Evolutionary conservation across 768 basidiomycete species (phyloP).

Genomic region (Collybia sp.): DNA sequence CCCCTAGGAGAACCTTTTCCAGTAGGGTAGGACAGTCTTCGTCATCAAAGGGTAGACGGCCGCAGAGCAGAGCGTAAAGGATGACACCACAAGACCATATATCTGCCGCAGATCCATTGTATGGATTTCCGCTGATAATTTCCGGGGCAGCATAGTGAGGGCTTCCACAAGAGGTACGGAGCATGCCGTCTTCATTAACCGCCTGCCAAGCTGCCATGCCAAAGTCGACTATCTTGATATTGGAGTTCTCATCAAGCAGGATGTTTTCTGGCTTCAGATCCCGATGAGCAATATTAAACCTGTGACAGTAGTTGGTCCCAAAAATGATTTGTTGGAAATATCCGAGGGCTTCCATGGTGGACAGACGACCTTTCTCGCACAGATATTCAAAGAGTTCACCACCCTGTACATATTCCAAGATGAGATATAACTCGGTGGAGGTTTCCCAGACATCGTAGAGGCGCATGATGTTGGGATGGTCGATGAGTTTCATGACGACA

Average conservation of each 20-base stretch:
- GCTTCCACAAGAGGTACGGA: slow-evolving; percentile 87
- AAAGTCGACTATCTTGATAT: slow-evolving; percentile 95
- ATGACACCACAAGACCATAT: slow-evolving; percentile 98
- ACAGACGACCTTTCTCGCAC: slow-evolving; percentile 70
- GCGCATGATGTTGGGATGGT: slow-evolving; percentile 91
- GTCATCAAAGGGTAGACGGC: slow-evolving; percentile 90
- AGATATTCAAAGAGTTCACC: slow-evolving; percentile 95
- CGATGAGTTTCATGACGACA: slow-evolving; percentile 95
- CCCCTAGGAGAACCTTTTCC: slow-evolving; percentile 72
- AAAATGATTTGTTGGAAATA: slow-evolving; percentile 94
- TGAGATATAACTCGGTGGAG: slow-evolving; percentile 79
- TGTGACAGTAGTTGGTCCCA: slow-evolving; percentile 89
- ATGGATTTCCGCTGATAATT: slow-evolving; percentile 76
- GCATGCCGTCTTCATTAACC: slow-evolving; percentile 36
- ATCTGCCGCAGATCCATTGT: slow-evolving; percentile 85
- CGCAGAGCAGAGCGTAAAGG: slow-evolving; percentile 82
- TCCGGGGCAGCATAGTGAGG: slow-evolving; percentile 96
- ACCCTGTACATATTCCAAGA: slow-evolving; percentile 92
- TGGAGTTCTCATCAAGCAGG: slow-evolving; percentile 74
- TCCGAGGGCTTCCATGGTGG: slow-evolving; percentile 65
- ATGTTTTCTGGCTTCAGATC: slow-evolving; percentile 96
- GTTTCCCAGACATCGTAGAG: slow-evolving; percentile 99
- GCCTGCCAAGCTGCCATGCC: slow-evolving; percentile 96
- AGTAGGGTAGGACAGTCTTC: slow-evolving; percentile 76
- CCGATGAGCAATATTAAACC: slow-evolving; percentile 91